Percentiles rank a stretch among this genome's conserved stretches.
Conservation (phyloP, 1,284 basidiomycete species). For the Rhizoctonia solani region DNA sequence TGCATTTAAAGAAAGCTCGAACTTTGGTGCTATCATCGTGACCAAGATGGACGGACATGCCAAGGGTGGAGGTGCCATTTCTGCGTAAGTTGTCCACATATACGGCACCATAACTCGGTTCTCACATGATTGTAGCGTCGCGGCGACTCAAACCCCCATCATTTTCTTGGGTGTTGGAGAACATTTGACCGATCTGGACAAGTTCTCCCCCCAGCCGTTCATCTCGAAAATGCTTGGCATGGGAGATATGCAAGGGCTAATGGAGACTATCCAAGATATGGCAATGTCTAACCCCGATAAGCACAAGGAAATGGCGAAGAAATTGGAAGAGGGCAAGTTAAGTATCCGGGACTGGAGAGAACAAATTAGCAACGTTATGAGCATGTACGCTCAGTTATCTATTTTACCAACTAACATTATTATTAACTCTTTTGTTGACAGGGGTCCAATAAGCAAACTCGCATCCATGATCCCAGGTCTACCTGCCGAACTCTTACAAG, state of each 20-base stretch:
- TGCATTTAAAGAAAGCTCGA: slow-evolving; percentile 97
- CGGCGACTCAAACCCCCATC: slow-evolving; percentile 97
- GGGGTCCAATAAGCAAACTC: slow-evolving; percentile 97
- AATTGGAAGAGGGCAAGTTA: slow-evolving; percentile 95
- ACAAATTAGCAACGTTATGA: slow-evolving; percentile 97
- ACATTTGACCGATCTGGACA: slow-evolving; percentile 94
- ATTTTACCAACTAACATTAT: not conserved
- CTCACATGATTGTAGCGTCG: slow-evolving; percentile 65
- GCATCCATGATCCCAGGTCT: slow-evolving; percentile 99
- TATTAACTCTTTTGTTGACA: slow-evolving; percentile 45
- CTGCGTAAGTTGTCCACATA: slow-evolving; percentile 69
- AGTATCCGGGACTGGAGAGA: slow-evolving; percentile 98
- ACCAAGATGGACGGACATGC: slow-evolving; percentile 99
- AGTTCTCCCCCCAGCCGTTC: slow-evolving; percentile 95
- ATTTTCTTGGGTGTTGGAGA: slow-evolving; percentile 99
- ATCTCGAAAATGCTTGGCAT: slow-evolving; percentile 95
- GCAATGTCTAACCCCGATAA: slow-evolving; percentile 92
- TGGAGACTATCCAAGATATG: slow-evolving; percentile 98
- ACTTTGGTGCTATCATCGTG: slow-evolving; percentile 98
- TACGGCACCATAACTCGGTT: slow-evolving; percentile 36
- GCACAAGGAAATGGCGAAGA: slow-evolving; percentile 98
- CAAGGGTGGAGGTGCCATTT: slow-evolving; percentile 98
- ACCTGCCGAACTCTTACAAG: slow-evolving; percentile 85
- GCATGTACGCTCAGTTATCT: slow-evolving; percentile 68
- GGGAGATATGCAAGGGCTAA: slow-evolving; percentile 94